Evolutionary conservation across 106 monocot species (phyloP).

Genomic region (Iris macrosiphon): DNA sequence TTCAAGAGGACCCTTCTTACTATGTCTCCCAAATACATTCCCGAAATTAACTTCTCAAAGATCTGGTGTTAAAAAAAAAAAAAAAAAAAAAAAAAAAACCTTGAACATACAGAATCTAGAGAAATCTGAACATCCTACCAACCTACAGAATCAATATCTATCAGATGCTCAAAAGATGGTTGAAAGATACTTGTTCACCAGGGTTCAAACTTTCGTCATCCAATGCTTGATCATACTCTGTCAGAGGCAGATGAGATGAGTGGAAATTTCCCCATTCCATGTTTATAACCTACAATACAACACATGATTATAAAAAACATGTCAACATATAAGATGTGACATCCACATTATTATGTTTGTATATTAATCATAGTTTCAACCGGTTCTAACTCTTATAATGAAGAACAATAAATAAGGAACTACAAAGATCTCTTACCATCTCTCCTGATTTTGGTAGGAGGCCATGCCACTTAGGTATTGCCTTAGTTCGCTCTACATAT

Average conservation of each 20-base stretch:
- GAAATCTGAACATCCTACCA: neutral
- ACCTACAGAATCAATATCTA: neutral
- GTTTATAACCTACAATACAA: constrained; percentile 73
- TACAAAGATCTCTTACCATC: constrained; percentile 53
- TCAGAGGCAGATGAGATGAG: constrained; percentile 76
- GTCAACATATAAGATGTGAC: no score
- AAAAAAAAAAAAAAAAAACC: neutral
- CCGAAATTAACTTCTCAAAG: constrained; percentile 87
- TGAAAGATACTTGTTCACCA: constrained; percentile 75
- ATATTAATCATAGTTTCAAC: no score
- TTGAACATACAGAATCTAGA: constrained; percentile 6
- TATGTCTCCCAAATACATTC: constrained; percentile 98
- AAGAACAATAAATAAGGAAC: neutral
- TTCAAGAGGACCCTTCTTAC: constrained; percentile 72
- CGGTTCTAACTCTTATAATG: neutral
- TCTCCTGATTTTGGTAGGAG: constrained; percentile 80
- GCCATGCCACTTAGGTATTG: constrained; percentile 94
- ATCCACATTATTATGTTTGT: no score
- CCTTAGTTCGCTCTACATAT: constrained; percentile 83
- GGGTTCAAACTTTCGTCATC: constrained; percentile 89
- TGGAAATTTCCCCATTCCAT: constrained; percentile 99
- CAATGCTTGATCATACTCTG: constrained; percentile 71
- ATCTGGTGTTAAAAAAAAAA: constrained; percentile 34
- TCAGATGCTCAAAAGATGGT: neutral
- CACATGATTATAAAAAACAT: neutral